phyloP scores from a whole-genome alignment of 176 grass and related monocot genomes.

The Eragrostis curvula region DNA sequence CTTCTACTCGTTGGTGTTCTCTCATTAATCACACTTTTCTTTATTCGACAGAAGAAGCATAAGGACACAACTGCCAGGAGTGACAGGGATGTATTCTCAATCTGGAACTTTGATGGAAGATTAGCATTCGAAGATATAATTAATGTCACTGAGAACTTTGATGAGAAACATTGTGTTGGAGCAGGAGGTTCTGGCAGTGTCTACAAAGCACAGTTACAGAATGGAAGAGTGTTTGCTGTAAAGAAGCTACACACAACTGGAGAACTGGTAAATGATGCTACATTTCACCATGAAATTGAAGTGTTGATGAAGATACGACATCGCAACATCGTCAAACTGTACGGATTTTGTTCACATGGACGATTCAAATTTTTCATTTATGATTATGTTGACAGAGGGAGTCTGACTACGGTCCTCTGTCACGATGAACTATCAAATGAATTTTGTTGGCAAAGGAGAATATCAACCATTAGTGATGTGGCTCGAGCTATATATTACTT shows the following conservation, averaged over 20 bases:
- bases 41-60: neutral
- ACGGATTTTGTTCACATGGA: conserved; percentile 27
- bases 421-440: no score
- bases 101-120: conserved; percentile 14
- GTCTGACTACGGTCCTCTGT: neutral
- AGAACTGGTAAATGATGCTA: neutral
- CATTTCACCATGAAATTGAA: conserved; percentile 29
- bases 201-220: conserved; percentile 25
- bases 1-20: neutral
- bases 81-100: neutral
- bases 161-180: conserved; percentile 29
- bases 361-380: conserved; percentile 15
- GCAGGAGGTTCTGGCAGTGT: conserved; percentile 22
- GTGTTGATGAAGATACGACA: conserved; percentile 1
- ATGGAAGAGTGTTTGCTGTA: conserved; percentile 9
- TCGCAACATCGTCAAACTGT: neutral
- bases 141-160: conserved; percentile 34
- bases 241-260: conserved; percentile 10
- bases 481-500: no score
- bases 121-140: conserved; percentile 6
- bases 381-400: conserved; percentile 31
- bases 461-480: no score
- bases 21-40: neutral
- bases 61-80: neutral
- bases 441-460: no score